Percentiles rank a stretch among this genome's conserved stretches.
Conservation (phyloP, 78 protist species). For the Capsaspora owczarzaki region DNA sequence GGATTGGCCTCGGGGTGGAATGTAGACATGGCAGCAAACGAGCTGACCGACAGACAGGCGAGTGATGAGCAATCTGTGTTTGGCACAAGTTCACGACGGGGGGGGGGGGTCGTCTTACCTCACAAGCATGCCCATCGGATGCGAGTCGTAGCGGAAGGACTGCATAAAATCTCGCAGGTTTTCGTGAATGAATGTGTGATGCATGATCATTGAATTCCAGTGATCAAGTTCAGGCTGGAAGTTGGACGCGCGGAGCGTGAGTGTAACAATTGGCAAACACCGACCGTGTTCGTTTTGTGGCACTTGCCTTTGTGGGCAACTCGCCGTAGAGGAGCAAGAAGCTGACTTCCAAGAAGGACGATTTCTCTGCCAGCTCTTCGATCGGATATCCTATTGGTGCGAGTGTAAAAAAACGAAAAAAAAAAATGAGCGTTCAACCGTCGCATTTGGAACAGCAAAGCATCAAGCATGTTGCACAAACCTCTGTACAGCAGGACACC, state of each 20-base stretch:
- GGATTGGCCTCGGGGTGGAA: constrained; percentile 35
- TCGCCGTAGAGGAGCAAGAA: constrained; percentile 39
- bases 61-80: background rate
- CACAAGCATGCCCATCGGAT: constrained; percentile 50
- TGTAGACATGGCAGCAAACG: background rate
- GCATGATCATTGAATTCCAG: background rate
- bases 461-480: too few species aligned
- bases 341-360: constrained; percentile 40
- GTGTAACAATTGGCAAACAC: too few species aligned
- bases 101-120: too few species aligned
- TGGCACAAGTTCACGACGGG: background rate
- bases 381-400: constrained; percentile 64
- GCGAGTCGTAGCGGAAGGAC: constrained; percentile 39
- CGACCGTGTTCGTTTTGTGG: too few species aligned
- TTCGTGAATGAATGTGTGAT: constrained; percentile 14
- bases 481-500: too few species aligned
- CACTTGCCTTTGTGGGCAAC: constrained; percentile 40
- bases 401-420: too few species aligned
- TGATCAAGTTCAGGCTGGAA: background rate
- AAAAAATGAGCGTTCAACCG: too few species aligned
- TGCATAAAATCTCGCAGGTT: background rate
- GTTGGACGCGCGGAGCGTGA: too few species aligned
- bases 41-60: background rate
- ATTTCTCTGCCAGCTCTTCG: constrained; percentile 56
- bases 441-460: too few species aligned